Conservation (phyloP, 768 basidiomycete genomes). For the Serendipita vermifera region DNA sequence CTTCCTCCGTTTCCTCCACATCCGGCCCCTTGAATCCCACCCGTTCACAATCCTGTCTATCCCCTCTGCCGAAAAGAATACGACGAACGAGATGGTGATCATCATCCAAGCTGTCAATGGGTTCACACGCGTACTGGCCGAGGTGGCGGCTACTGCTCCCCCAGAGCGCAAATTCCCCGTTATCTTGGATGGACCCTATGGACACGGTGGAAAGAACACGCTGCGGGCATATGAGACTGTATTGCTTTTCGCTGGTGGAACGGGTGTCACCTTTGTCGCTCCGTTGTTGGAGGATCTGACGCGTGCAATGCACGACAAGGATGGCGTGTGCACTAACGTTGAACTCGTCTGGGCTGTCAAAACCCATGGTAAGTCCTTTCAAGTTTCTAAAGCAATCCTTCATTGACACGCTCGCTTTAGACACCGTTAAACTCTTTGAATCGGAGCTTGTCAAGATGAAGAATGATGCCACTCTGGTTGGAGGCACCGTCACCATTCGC, state of each 20-base stretch:
- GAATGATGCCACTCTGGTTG: background rate
- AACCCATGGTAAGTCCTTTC: background rate
- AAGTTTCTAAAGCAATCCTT: too few relatives aligned
- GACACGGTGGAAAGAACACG: background rate
- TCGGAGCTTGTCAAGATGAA: background rate
- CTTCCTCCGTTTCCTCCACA: conserved; percentile 11
- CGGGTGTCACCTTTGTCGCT: background rate
- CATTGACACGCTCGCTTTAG: background rate
- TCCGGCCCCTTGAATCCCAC: conserved; percentile 5
- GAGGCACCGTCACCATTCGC: background rate
- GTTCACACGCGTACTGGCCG: background rate
- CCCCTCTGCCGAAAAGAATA: background rate
- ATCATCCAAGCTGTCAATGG: background rate
- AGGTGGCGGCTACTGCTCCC: background rate
- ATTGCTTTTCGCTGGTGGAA: conserved; percentile 5
- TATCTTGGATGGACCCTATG: conserved; percentile 10
- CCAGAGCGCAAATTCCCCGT: background rate
- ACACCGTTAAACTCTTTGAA: background rate
- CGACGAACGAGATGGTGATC: background rate
- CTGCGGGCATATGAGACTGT: conserved; percentile 3
- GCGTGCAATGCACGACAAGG: too few relatives aligned
- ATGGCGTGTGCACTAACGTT: background rate
- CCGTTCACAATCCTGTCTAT: conserved; percentile 9
- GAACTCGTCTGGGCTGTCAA: background rate
- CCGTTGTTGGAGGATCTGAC: background rate